Base-by-base conservation (phyloP, 805 yeast genomes). In the Jamesozyma spencerorum region DNA sequence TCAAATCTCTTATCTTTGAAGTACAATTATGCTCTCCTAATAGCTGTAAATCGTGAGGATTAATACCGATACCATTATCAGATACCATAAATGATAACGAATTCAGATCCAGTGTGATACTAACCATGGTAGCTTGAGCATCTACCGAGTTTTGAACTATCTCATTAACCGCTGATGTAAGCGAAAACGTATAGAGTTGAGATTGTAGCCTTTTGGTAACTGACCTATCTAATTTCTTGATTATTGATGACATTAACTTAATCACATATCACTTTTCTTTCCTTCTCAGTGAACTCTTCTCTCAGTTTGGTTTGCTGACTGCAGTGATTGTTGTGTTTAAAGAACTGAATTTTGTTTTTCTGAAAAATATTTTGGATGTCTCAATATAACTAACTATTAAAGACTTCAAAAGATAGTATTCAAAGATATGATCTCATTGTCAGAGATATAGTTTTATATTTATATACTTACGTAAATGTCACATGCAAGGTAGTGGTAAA, bases 51-150 rank as follows among this genome's bases (percentile, higher is more conserved):
- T 79, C 79, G 0, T 51, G 64, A 0, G 69, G 66, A 4, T 47
- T 42, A 2, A 88, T 74, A 0, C 97, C 97, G 2, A 17, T 20
- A 0, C 97, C 97, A 56, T 88, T 67, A 57, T 88, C 97, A 1
- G 46, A 45, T 1, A 85, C 78, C 4, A 48, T 47, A 11, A 70
- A 50, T 18, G 62, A 52, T 5, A 71, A 47, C 1, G 61, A 48
- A 0, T 50, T 38, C 3, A 63, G 48, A 43, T 70, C 70, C 2
- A 73, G 24, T 7, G 51, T 42, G 2, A 77, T 60, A 2, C 46
- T 24, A 5, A 76, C 53, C 3, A 45, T 40, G 1, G 58, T 49
- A 0, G 85, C 75, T 0, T 61, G 58, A 0, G 82, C 71, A 51
- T 79, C 85, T 0, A 77, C 49, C 32, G 78, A 62, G 49, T 80